Percentiles rank a stretch among this genome's conserved stretches.
phyloP scores from a whole-genome alignment of 2,329 filamentous ascomycete species.

The Stachybotrys chartarum region DNA sequence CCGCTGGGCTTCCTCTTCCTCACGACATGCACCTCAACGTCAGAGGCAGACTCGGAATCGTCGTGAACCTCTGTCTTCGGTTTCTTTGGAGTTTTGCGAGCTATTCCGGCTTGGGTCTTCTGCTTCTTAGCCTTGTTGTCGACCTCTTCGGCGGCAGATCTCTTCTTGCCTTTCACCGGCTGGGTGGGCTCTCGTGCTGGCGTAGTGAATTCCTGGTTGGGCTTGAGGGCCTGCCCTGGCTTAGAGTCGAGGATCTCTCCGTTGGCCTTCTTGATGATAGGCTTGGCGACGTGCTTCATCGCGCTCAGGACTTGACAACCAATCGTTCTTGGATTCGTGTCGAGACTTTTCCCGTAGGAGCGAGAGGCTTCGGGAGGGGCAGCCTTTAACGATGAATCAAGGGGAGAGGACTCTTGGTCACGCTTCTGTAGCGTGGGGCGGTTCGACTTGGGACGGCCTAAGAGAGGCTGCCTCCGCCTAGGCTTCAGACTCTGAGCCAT shows the following conservation, averaged over 20 bases:
- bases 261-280: not conserved
- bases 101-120: not conserved
- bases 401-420: no score
- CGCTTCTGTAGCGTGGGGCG: no score
- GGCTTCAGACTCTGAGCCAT: no score
- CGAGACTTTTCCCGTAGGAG: no score
- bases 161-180: not conserved
- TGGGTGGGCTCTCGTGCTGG: not conserved
- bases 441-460: no score
- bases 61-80: not conserved
- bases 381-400: no score
- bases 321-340: not conserved
- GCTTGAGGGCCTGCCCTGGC: not conserved
- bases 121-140: not conserved
- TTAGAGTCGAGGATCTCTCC: not conserved
- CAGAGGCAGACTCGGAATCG: not conserved
- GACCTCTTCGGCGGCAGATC: not conserved
- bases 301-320: not conserved
- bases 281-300: not conserved
- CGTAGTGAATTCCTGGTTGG: not conserved
- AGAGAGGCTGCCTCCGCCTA: no score
- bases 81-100: not conserved
- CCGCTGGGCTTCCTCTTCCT: not conserved
- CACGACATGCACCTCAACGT: not conserved
- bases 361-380: no score